Evolutionary conservation across 257 asterid species (phyloP).

Genomic region (Salvia hispanica): DNA sequence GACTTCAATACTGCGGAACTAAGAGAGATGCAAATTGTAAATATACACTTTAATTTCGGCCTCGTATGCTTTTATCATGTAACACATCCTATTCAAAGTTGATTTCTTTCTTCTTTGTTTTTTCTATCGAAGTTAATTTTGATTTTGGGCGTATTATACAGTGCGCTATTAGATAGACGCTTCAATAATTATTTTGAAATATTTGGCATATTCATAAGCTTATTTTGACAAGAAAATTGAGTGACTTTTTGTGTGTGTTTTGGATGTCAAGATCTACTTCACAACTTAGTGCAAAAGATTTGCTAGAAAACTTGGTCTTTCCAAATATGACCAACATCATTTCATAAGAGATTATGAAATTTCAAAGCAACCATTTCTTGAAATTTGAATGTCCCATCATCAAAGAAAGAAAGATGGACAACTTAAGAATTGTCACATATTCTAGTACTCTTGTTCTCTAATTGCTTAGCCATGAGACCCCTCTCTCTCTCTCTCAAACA

Average conservation of each 20-base stretch:
- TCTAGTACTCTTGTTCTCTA: conserved; percentile 14
- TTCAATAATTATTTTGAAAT: no score
- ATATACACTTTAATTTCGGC: no score
- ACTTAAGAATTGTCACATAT: conserved; percentile 25
- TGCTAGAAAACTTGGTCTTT: background rate
- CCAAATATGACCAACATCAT: background rate
- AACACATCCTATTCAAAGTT: background rate
- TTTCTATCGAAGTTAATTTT: background rate
- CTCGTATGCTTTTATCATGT: background rate
- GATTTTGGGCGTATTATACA: no score
- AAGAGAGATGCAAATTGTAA: background rate
- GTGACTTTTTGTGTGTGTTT: no score
- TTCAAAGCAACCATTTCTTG: conserved; percentile 4
- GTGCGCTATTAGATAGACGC: no score
- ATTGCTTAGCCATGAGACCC: no score
- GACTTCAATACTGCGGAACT: background rate
- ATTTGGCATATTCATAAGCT: background rate
- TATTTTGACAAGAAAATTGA: background rate
- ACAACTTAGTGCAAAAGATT: background rate
- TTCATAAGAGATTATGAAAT: background rate
- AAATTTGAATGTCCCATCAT: conserved; percentile 16
- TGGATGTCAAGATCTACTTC: background rate
- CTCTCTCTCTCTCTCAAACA: background rate
- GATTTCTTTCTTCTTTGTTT: background rate
- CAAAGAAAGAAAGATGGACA: conserved; percentile 11